A percentile compares a stretch with the other conserved stretches of the same genome.
phyloP scores from a whole-genome alignment of 805 yeast species.

The Komagataella kurtzmanii region DNA sequence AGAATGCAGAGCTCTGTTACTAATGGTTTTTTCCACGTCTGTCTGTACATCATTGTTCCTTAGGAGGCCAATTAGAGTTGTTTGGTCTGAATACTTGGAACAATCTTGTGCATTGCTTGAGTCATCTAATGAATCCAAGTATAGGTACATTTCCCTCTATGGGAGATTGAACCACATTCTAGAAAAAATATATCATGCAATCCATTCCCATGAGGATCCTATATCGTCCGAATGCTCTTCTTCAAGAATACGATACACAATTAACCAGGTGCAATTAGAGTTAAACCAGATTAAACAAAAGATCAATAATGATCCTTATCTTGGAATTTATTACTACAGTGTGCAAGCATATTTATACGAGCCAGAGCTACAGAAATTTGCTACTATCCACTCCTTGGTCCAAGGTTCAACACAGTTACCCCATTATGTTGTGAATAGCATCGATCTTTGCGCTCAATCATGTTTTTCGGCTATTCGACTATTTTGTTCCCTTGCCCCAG shows the following conservation, averaged over 20 bases:
- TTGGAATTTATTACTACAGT: conserved; percentile 40
- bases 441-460: conserved; percentile 37
- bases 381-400: neutral
- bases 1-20: conserved; percentile 37
- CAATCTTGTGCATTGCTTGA: conserved; percentile 43
- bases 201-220: conserved; percentile 24
- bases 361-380: conserved; percentile 24
- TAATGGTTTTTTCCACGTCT: conserved; percentile 47
- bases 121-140: conserved; percentile 16
- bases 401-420: conserved; percentile 6
- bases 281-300: conserved; percentile 25
- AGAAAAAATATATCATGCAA: conserved; percentile 43
- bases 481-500: conserved; percentile 28
- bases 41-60: conserved; percentile 54
- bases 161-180: conserved; percentile 45
- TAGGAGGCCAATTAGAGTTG: conserved; percentile 45
- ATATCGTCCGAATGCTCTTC: conserved; percentile 6
- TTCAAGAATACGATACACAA: conserved; percentile 19
- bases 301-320: conserved; percentile 22
- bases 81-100: conserved; percentile 54
- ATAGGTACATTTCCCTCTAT: conserved; percentile 36
- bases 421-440: conserved; percentile 22
- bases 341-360: conserved; percentile 58
- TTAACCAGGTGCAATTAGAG: conserved; percentile 34
- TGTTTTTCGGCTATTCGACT: conserved; percentile 38